Base-by-base conservation (phyloP, 768 basidiomycete genomes). In the Peribolospora kevripleyi region DNA sequence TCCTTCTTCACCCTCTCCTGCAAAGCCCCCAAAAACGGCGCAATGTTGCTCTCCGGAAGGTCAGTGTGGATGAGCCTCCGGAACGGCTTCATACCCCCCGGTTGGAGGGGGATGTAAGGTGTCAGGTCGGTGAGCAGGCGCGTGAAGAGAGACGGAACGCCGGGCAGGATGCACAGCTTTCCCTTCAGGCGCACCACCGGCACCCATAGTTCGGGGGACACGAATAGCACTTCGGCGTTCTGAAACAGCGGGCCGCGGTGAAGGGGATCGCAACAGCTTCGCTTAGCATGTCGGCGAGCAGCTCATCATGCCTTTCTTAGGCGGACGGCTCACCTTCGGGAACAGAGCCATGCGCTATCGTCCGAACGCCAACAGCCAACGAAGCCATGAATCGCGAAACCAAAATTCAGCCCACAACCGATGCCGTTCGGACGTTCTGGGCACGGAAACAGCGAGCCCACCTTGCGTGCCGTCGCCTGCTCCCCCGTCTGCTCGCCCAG, bases 91-190 rank as follows among this genome's bases (percentile, higher is more conserved):
- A 80, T 76, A 40, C 71, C 69, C 7, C 73, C 70, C 0, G 84
- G 83, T 10, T 87, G 86, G 37, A 95, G 73, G 2, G 84, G 78
- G 1, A 95, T 69, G 65, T 78, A 84, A 7, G 76, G 76, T 10
- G 76, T 76, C 25, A 90, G 69, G 14, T 57, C 77, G 54, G 78
- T 74, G 42, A 93, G 69, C 73, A 95, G 80, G 66, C 75, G 76
- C 61, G 81, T 77, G 69, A 90, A 91, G 40, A 91, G 72, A 3
- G 72, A 68, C 0, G 90, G 90, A 48, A 93, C 84, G 40, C 90
- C 90, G 0, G 90, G 90, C 68, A 95, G 80, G 38, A 95, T 72
- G 67, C 85, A 91, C 11, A 93, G 72, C 69, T 84, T 90, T 36
- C 82, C 81, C 61, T 76, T 76, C 3, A 93, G 71, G 13, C 86